phyloP scores from a whole-genome alignment of 306 rosid species.

The Cicer chorassanicum region DNA sequence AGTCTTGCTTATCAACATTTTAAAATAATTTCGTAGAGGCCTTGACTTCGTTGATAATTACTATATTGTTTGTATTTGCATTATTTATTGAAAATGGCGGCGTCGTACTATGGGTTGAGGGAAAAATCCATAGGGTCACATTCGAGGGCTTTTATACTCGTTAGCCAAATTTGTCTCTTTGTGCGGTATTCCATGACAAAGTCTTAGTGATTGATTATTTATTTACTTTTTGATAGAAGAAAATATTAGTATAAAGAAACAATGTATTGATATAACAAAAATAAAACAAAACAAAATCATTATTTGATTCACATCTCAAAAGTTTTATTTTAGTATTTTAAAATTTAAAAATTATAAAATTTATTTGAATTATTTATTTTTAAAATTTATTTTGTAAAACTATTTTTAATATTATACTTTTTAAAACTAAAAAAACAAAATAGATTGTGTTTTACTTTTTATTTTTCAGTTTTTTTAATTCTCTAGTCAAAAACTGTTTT shows the following conservation, averaged over 20 bases:
- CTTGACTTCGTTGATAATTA: constrained; percentile 1
- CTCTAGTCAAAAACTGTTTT: too few species aligned
- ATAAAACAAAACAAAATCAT: too few species aligned
- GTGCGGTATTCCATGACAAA: not conserved
- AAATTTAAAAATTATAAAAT: too few species aligned
- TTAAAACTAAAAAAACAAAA: too few species aligned
- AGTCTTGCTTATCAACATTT: not conserved
- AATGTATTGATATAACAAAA: too few species aligned
- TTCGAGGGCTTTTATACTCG: constrained; percentile 1
- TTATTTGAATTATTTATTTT: too few species aligned
- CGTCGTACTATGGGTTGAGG: not conserved
- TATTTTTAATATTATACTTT: too few species aligned
- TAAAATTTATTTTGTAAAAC: too few species aligned
- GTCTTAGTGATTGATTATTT: not conserved
- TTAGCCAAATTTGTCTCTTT: not conserved
- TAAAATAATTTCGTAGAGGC: not conserved
- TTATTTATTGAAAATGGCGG: not conserved
- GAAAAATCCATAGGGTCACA: not conserved
- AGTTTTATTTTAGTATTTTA: too few species aligned
- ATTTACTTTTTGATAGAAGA: not conserved
- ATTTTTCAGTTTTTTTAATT: too few species aligned
- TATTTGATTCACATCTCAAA: too few species aligned
- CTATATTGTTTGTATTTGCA: not conserved
- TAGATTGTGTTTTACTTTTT: too few species aligned
- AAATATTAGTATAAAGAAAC: not conserved